Evolutionary conservation across 2,329 filamentous ascomycete species (phyloP), one percentile per base, ranked within the genome.

Genomic region (Pleurostoma richardsiae): DNA sequence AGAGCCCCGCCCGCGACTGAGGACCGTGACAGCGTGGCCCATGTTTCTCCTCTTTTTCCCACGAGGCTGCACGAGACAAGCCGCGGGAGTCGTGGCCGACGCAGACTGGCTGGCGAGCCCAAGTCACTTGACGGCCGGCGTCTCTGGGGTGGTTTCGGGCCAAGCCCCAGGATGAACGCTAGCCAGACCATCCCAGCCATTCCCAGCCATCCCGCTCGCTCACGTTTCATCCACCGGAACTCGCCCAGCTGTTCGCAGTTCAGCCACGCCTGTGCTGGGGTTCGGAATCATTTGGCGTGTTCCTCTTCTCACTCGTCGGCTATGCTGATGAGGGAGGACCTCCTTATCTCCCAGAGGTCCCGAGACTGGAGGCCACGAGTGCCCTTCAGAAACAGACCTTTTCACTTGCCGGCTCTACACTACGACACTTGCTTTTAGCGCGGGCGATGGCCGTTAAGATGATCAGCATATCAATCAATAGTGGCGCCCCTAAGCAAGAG

Each of bases 1-100:
- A 19, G 19, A 36, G n/a, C n/a, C 33, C 8, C 8, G 8, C 8
- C 8, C 33, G n/a, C 33, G n/a, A 36, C 8, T 36, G 31, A 31
- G 41, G 30, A 39, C 39, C 48, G 31, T 47, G 48, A 44, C 29
- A 48, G 42, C 40, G 31, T 50, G 30, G 26, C 45, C 29, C 10
- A 27, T 41, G 30, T 30, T 30, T 40, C 41, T 27, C 39, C 10
- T 30, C 39, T 38, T 30, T 30, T 40, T 43, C 28, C 39, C 42
- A 19, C 42, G n/a, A 44, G 28, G 33, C 39, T 36, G 8, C 33
- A 8, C 33, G n/a, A 36, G n/a, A n/a, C 8, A n/a, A 36, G 33
- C 8, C n/a, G 33, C n/a, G 33, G 43, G 11, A 27, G 46, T 40
- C 33, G 43, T 42, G 43, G 29, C 19, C 46, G 27, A 31, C 30